Conservation (phyloP, 164 flowering plant species). For the Taxillus chinensis region DNA sequence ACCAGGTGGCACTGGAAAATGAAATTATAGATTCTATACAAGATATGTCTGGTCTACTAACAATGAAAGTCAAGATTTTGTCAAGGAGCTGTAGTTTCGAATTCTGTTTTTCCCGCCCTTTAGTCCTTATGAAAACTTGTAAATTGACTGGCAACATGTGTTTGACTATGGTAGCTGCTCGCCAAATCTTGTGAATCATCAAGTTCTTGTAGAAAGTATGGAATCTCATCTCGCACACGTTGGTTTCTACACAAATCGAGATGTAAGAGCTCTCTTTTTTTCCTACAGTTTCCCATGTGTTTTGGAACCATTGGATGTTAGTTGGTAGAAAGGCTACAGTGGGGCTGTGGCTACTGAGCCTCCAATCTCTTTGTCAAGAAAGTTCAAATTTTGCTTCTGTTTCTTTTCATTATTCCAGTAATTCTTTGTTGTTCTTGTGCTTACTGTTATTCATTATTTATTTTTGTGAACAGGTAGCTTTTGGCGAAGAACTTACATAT, state of each 20-base stretch:
- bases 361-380: too few relatives aligned
- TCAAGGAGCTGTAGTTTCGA: too few relatives aligned
- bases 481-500: slow-evolving; percentile 73
- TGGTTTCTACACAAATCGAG: slow-evolving; percentile 80
- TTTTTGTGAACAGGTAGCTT: slow-evolving; percentile 45
- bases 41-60: too few relatives aligned
- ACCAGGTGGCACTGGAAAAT: too few relatives aligned
- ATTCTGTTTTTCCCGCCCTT: not conserved
- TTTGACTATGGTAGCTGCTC: slow-evolving; percentile 49
- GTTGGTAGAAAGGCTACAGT: too few relatives aligned
- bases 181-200: slow-evolving; percentile 77
- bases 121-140: not conserved
- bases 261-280: slow-evolving; percentile 47
- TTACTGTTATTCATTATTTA: not conserved
- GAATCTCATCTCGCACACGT: slow-evolving; percentile 80
- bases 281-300: not conserved
- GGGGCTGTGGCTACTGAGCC: too few relatives aligned
- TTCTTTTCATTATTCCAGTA: too few relatives aligned
- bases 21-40: too few relatives aligned
- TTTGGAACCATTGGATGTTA: not conserved
- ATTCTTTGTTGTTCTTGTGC: too few relatives aligned
- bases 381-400: too few relatives aligned
- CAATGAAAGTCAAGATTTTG: too few relatives aligned
- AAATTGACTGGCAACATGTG: not conserved
- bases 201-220: slow-evolving; percentile 93